phyloP scores from a whole-genome alignment of 129 eudicot genomes.

The carrot (Daucus carota) region DNA sequence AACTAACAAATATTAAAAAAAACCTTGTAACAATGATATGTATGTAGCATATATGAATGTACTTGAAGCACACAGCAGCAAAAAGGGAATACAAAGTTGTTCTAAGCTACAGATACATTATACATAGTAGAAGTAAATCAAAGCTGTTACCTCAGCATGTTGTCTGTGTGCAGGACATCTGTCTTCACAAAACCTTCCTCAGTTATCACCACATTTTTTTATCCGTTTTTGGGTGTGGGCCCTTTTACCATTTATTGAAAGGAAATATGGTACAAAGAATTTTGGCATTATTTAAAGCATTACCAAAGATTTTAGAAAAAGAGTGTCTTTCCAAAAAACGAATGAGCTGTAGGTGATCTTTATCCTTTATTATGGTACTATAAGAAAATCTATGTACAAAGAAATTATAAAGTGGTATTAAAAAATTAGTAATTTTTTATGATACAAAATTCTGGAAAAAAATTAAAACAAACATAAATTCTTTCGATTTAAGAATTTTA shows the following conservation, averaged over 20 bases:
- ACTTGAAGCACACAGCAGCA: not conserved
- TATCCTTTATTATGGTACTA: too few relatives aligned
- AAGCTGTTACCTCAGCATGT: conserved; percentile 22
- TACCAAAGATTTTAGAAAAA: not conserved
- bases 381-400: too few relatives aligned
- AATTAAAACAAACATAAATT: too few relatives aligned
- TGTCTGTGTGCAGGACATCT: conserved; percentile 3
- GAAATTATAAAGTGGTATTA: too few relatives aligned
- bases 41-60: not conserved
- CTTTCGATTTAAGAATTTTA: too few relatives aligned
- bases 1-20: not conserved
- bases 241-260: not conserved
- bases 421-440: too few relatives aligned
- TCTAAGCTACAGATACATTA: not conserved
- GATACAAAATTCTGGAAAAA: too few relatives aligned
- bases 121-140: not conserved
- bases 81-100: not conserved
- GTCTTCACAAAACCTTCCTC: conserved; percentile 4
- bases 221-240: not conserved
- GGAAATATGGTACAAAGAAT: not conserved
- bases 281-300: not conserved
- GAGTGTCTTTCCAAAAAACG: too few relatives aligned
- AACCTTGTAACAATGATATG: not conserved
- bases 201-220: not conserved
- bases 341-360: too few relatives aligned